phyloP scores from a whole-genome alignment of 345 rosid genomes.

The Fremontodendron californicum region DNA sequence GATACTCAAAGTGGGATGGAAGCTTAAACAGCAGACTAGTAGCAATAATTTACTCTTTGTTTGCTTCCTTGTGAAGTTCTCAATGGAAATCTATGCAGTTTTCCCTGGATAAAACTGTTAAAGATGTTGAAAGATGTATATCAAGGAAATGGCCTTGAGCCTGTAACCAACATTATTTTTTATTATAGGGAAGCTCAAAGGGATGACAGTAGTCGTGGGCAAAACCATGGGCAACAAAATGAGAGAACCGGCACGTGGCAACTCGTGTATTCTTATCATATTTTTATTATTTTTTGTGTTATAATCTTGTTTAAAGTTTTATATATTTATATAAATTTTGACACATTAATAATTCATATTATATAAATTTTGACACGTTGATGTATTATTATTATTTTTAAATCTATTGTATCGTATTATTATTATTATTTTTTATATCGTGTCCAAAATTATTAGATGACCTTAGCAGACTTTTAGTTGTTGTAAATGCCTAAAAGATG shows the following conservation, averaged over 20 bases:
- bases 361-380: too few species aligned
- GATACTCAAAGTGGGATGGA: background rate
- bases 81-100: background rate
- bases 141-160: background rate
- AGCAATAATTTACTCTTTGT: too few species aligned
- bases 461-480: background rate
- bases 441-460: too few species aligned
- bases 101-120: background rate
- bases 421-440: too few species aligned
- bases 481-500: slow-evolving; percentile 3
- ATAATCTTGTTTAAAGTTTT: too few species aligned
- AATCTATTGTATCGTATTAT: too few species aligned
- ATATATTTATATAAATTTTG: too few species aligned
- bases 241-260: background rate
- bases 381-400: too few species aligned
- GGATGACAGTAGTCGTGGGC: background rate
- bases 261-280: too few species aligned
- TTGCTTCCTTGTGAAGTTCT: background rate
- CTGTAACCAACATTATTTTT: background rate
- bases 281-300: too few species aligned
- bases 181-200: slow-evolving; percentile 13
- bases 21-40: too few species aligned
- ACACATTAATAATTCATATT: too few species aligned
- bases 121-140: background rate
- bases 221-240: slow-evolving; percentile 6